Conservation (phyloP, 2,329 filamentous ascomycete species). For the Pestalotiopsis sp. region DNA sequence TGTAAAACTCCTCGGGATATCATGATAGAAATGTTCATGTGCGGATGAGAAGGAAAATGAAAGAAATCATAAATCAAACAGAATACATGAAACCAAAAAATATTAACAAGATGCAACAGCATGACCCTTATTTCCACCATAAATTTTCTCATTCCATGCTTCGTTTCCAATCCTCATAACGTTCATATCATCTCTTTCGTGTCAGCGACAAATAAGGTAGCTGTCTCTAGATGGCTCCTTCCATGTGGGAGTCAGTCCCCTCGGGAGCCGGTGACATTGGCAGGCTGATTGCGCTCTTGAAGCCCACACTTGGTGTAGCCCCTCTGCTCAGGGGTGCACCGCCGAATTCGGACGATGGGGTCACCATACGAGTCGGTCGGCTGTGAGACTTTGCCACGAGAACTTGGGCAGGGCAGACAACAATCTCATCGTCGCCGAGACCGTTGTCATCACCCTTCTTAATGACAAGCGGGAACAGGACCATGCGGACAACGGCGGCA, state of each 20-base stretch:
- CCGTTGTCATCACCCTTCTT: slow-evolving; percentile 92
- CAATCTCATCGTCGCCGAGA: slow-evolving; percentile 88
- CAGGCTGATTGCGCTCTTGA: slow-evolving; percentile 23
- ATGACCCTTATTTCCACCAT: neutral
- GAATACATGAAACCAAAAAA: neutral
- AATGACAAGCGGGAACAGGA: slow-evolving; percentile 94
- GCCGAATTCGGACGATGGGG: slow-evolving; percentile 56
- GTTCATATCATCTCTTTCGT: neutral
- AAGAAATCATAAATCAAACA: neutral
- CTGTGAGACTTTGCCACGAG: slow-evolving; percentile 65
- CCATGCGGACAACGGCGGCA: slow-evolving; percentile 80
- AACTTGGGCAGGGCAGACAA: slow-evolving; percentile 94
- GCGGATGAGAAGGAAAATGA: neutral
- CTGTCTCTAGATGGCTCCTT: slow-evolving; percentile 3
- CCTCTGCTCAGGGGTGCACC: slow-evolving; percentile 40
- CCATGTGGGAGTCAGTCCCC: neutral
- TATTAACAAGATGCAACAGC: neutral
- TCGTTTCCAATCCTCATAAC: neutral
- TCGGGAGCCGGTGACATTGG: slow-evolving; percentile 12
- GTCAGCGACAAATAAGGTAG: neutral
- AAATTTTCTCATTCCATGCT: neutral
- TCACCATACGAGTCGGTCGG: slow-evolving; percentile 38
- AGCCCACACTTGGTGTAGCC: slow-evolving; percentile 24
- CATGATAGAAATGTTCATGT: slow-evolving; percentile 1
- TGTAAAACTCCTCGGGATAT: slow-evolving; percentile 7